Evolutionary conservation across 805 yeast species (phyloP).

Genomic region (Saccharomyces cerevisiae): DNA sequence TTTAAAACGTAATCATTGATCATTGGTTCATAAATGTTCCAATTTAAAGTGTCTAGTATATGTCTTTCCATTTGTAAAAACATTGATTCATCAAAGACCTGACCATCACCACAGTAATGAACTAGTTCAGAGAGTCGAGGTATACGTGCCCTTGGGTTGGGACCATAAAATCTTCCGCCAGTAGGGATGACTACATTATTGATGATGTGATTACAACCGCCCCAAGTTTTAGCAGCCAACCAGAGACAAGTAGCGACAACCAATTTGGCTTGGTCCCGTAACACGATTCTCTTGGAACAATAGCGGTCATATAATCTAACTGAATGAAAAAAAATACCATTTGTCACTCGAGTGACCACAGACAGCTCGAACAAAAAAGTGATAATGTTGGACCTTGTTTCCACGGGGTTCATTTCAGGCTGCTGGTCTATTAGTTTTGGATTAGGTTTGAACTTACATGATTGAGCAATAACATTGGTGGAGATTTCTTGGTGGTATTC

Average conservation of each 20-base stretch:
- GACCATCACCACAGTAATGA: constrained; percentile 55
- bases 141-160: constrained; percentile 65
- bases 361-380: constrained; percentile 74
- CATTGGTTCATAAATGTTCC: constrained; percentile 63
- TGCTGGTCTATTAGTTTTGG: constrained; percentile 69
- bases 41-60: constrained; percentile 59
- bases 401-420: constrained; percentile 71
- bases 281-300: constrained; percentile 77
- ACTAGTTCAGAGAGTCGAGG: constrained; percentile 69
- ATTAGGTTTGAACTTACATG: constrained; percentile 41
- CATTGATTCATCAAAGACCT: constrained; percentile 48
- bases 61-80: constrained; percentile 73
- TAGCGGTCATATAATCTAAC: constrained; percentile 81
- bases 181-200: constrained; percentile 40
- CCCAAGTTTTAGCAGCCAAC: constrained; percentile 82
- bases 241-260: constrained; percentile 89
- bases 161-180: constrained; percentile 58
- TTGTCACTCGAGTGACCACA: constrained; percentile 53
- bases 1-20: constrained; percentile 40
- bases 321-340: constrained; percentile 60
- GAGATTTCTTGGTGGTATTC: constrained; percentile 51
- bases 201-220: constrained; percentile 63
- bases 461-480: constrained; percentile 31
- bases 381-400: constrained; percentile 60
- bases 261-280: constrained; percentile 79